Evolutionary conservation across 306 rosid species (phyloP).

Genomic region (Quercus robur): DNA sequence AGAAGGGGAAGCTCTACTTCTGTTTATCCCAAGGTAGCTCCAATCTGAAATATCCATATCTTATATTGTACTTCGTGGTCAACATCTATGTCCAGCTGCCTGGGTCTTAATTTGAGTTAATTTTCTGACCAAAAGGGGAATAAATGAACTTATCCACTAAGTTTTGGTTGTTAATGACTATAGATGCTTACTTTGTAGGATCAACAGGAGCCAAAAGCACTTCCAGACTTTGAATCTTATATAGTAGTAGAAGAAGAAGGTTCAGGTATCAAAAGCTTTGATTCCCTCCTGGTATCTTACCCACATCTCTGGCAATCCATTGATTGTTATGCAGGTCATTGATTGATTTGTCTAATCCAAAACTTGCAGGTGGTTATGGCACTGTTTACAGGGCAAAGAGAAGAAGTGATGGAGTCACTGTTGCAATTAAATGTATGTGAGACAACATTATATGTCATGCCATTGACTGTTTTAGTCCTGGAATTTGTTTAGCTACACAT

Average conservation of each 20-base stretch:
- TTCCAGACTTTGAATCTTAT: slow-evolving; percentile 55
- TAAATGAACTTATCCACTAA: neutral
- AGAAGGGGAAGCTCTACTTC: slow-evolving; percentile 11
- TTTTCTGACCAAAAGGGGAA: neutral
- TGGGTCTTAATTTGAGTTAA: neutral
- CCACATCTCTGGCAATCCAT: neutral
- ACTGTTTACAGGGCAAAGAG: slow-evolving; percentile 66
- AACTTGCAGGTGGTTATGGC: slow-evolving; percentile 70
- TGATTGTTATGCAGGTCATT: neutral
- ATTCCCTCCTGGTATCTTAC: neutral
- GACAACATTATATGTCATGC: neutral
- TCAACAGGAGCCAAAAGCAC: slow-evolving; percentile 38
- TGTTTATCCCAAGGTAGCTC: slow-evolving; percentile 28
- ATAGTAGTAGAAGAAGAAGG: slow-evolving; percentile 72
- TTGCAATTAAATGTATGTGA: slow-evolving; percentile 67
- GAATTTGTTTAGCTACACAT: neutral
- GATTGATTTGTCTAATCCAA: neutral
- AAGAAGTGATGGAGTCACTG: slow-evolving; percentile 45
- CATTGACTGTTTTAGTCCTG: neutral
- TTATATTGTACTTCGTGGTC: neutral
- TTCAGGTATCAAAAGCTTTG: slow-evolving; percentile 45
- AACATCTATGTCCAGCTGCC: neutral
- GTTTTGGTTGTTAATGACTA: neutral
- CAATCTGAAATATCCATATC: neutral
- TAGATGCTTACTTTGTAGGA: slow-evolving; percentile 32